Evolutionary conservation across 192 early-diverging fungal species (phyloP).

Genomic region (Glomus cerebriforme): DNA sequence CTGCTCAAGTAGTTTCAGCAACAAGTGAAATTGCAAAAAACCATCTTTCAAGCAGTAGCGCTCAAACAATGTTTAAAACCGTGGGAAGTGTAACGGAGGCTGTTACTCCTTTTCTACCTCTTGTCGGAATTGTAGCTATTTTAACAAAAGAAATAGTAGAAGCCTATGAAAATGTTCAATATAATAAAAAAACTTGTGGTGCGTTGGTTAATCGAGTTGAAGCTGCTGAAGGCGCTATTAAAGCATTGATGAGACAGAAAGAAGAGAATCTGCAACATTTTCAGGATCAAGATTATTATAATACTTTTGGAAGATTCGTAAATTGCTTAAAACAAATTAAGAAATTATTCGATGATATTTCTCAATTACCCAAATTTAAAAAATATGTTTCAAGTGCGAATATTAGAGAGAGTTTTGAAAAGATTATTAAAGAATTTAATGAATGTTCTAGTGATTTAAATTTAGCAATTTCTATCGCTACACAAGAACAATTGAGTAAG

Average conservation of each 20-base stretch:
- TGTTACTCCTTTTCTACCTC: not conserved
- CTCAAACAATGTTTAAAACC: not conserved
- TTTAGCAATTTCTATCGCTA: constrained; percentile 5
- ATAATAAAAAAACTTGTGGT: constrained; percentile 32
- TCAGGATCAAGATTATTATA: constrained; percentile 3
- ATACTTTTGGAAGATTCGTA: not conserved
- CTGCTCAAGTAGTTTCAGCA: no score
- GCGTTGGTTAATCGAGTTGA: constrained; percentile 15
- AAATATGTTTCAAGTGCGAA: not conserved
- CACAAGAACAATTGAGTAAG: not conserved
- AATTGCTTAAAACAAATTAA: constrained; percentile 27
- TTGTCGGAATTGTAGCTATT: not conserved
- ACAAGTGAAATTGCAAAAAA: no score
- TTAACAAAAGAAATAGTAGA: constrained; percentile 7
- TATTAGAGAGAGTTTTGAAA: not conserved
- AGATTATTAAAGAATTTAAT: not conserved
- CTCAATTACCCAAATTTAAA: constrained; percentile 9
- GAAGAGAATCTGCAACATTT: constrained; percentile 22
- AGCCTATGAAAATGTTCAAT: constrained; percentile 15
- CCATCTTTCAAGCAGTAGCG: no score
- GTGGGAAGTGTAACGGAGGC: not conserved
- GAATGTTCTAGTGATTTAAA: not conserved
- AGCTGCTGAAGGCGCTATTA: not conserved
- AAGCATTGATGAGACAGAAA: not conserved
- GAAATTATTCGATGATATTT: constrained; percentile 22